phyloP scores from a whole-genome alignment of 768 basidiomycete genomes.

The Podaxis sp. region DNA sequence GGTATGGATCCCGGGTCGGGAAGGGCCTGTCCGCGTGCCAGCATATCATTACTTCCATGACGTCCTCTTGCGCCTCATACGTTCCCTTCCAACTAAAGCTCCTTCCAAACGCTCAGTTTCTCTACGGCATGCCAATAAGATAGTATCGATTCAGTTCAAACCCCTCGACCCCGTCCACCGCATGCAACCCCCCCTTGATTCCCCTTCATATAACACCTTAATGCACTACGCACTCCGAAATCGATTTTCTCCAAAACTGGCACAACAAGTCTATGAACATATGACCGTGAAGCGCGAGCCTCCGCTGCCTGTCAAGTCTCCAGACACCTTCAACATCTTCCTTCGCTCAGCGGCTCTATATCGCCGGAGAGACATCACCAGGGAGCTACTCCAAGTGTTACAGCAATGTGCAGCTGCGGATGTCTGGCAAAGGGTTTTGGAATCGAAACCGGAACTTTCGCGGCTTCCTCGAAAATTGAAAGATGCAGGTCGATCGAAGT shows the following conservation, averaged over 20 bases:
- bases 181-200: constrained; percentile 17
- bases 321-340: constrained; percentile 39
- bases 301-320: constrained; percentile 20
- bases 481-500: neutral
- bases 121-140: neutral
- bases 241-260: constrained; percentile 45
- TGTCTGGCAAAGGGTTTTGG: neutral
- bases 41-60: constrained; percentile 46
- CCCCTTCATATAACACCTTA: constrained; percentile 49
- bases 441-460: neutral
- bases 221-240: constrained; percentile 64
- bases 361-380: constrained; percentile 37
- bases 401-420: neutral
- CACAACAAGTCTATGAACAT: constrained; percentile 45
- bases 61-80: constrained; percentile 38
- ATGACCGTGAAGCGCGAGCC: constrained; percentile 43
- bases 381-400: constrained; percentile 32
- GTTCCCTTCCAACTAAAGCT: constrained; percentile 22
- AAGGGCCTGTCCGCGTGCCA: constrained; percentile 25
- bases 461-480: constrained; percentile 8
- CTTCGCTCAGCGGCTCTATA: constrained; percentile 51
- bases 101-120: neutral
- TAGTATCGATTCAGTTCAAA: constrained; percentile 3
- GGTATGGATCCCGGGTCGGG: constrained; percentile 32
- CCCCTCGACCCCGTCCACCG: neutral